phyloP scores from a whole-genome alignment of 495 filamentous ascomycete species.

The Aspergillus ostianus region DNA sequence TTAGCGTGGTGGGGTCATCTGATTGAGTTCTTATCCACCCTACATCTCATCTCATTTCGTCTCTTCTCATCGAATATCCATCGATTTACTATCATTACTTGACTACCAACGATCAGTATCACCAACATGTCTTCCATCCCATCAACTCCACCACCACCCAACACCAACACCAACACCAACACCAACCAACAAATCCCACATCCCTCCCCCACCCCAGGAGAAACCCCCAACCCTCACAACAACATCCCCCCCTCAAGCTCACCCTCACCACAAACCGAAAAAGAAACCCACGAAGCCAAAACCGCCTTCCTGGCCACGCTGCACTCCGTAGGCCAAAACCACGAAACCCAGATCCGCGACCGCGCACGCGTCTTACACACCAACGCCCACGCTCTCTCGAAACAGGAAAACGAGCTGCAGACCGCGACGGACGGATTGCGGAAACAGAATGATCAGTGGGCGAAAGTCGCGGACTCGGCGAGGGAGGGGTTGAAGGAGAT shows the following conservation, averaged over 20 bases:
- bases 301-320: constrained; percentile 77
- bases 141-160: background rate
- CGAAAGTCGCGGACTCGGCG: constrained; percentile 65
- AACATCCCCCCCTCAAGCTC: constrained; percentile 9
- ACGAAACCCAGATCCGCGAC: constrained; percentile 67
- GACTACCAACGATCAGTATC: background rate
- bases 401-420: constrained; percentile 69
- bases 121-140: background rate
- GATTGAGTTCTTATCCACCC: too few species aligned
- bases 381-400: constrained; percentile 66
- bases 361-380: constrained; percentile 74
- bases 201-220: too few species aligned
- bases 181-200: background rate
- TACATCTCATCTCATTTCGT: too few species aligned
- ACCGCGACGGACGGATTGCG: constrained; percentile 64
- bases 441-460: constrained; percentile 69
- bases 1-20: background rate
- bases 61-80: too few species aligned
- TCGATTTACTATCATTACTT: too few species aligned
- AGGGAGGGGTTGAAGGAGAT: constrained; percentile 81
- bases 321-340: constrained; percentile 62
- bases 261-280: constrained; percentile 8
- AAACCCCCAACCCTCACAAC: constrained; percentile 2
- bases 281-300: constrained; percentile 63
- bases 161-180: too few species aligned